A percentile compares a stretch with the other conserved stretches of the same genome.
These are phyloP conservation scores for Harrya chromipes DNA, from an alignment of 768 basidiomycete species.

Conservation along the genomic window DNA sequence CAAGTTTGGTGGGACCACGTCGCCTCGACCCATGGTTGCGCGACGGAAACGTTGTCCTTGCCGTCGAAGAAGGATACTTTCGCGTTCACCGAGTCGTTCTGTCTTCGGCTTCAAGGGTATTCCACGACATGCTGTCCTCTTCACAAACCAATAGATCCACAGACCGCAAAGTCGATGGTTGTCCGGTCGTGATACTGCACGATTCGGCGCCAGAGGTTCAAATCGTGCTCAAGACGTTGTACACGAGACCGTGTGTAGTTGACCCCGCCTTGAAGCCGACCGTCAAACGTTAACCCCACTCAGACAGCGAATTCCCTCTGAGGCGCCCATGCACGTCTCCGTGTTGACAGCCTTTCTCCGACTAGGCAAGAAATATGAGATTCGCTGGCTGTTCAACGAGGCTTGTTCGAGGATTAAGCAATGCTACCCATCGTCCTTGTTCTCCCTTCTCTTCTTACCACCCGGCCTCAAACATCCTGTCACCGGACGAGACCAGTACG, in stretches of 20 bases:
- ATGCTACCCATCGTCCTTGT: conserved; percentile 24
- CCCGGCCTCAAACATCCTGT: conserved; percentile 19
- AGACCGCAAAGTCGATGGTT: conserved; percentile 20
- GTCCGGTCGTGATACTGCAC: conserved; percentile 20
- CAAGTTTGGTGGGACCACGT: conserved; percentile 11
- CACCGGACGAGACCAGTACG: conserved; percentile 22
- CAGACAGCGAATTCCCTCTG: conserved; percentile 21
- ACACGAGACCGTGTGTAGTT: conserved; percentile 22
- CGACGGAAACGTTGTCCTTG: conserved; percentile 24
- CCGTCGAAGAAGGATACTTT: conserved; percentile 20
- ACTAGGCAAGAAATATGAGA: conserved; percentile 24
- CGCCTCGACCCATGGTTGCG: conserved; percentile 24
- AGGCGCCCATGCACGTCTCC: conserved; percentile 20
- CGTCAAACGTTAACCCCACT: conserved; percentile 5
- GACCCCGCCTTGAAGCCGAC: not conserved
- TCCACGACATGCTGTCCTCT: conserved; percentile 17
- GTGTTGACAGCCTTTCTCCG: conserved; percentile 22
- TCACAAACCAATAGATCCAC: conserved; percentile 6
- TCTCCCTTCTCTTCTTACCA: conserved; percentile 24
- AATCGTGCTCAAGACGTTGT: conserved; percentile 24
- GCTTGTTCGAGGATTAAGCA: conserved; percentile 18
- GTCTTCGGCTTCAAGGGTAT: conserved; percentile 22
- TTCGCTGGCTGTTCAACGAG: conserved; percentile 22
- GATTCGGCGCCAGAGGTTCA: conserved; percentile 22
- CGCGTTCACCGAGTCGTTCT: conserved; percentile 21